Evolutionary conservation across 2,329 filamentous ascomycete genomes (phyloP).

Genomic region (Sclerotinia spermophila): DNA sequence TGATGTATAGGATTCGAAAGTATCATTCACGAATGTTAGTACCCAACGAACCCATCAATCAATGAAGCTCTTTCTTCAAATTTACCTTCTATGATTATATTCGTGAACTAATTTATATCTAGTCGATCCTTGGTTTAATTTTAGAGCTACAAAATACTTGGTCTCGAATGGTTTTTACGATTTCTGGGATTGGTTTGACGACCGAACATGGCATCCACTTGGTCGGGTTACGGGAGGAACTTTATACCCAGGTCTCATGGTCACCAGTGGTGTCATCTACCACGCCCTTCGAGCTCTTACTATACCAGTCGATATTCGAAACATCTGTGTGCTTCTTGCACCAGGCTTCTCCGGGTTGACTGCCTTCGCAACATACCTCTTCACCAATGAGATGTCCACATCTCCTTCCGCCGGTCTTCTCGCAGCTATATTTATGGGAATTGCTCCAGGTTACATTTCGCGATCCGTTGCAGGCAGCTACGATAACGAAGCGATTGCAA

Average conservation of each 20-base stretch:
- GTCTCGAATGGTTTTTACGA: constrained; percentile 96
- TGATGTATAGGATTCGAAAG: constrained; percentile 77
- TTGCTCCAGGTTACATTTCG: constrained; percentile 95
- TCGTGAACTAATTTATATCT: constrained; percentile 35
- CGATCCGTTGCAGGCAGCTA: constrained; percentile 97
- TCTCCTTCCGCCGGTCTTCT: constrained; percentile 92
- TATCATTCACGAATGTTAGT: constrained; percentile 99
- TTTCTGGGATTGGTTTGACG: constrained; percentile 99
- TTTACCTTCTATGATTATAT: constrained; percentile 30
- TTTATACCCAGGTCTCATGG: constrained; percentile 98
- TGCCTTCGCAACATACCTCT: constrained; percentile 85
- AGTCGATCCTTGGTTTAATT: constrained; percentile 99
- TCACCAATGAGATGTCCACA: constrained; percentile 96
- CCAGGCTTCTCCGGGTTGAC: constrained; percentile 93
- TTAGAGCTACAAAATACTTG: constrained; percentile 95
- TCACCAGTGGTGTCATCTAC: constrained; percentile 96
- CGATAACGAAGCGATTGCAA: constrained; percentile 99
- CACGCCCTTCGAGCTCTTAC: constrained; percentile 85
- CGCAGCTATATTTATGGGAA: constrained; percentile 94
- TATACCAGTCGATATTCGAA: constrained; percentile 94
- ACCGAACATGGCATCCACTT: constrained; percentile 98
- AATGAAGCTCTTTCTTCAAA: constrained; percentile 20
- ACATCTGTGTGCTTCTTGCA: constrained; percentile 95
- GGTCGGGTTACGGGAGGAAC: constrained; percentile 97
- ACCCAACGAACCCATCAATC: constrained; percentile 22